A percentile compares a stretch with the other conserved stretches of the same genome.
Conservation (phyloP, 768 basidiomycete genomes). For the Amanita pallidorosea region DNA sequence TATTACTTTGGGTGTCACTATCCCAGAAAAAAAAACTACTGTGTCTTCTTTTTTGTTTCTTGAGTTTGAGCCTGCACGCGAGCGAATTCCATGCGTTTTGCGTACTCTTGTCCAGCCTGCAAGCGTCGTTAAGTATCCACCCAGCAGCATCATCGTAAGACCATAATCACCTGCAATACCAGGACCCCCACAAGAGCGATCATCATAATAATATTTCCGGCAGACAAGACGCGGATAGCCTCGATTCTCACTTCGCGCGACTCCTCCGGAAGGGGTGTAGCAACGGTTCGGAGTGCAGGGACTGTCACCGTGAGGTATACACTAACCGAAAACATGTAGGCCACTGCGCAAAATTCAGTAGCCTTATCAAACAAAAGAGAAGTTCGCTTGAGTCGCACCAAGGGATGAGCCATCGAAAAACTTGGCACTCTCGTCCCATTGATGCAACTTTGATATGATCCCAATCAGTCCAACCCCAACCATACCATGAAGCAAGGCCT, state of each 20-base stretch:
- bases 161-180: constrained; percentile 52
- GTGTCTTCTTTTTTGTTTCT: constrained; percentile 29
- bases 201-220: constrained; percentile 80
- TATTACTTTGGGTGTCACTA: not conserved
- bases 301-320: constrained; percentile 81
- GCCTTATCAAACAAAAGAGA: not conserved
- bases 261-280: constrained; percentile 44
- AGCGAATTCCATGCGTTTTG: constrained; percentile 50
- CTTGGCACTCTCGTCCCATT: constrained; percentile 88
- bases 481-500: constrained; percentile 86
- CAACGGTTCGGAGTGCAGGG: constrained; percentile 68
- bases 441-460: constrained; percentile 68
- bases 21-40: constrained; percentile 11
- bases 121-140: constrained; percentile 1
- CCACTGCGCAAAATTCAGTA: constrained; percentile 29
- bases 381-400: constrained; percentile 42
- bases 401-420: constrained; percentile 90
- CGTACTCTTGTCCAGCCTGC: constrained; percentile 83
- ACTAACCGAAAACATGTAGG: constrained; percentile 64
- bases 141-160: not conserved
- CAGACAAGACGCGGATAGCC: constrained; percentile 72
- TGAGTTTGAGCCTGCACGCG: constrained; percentile 24
- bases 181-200: constrained; percentile 56
- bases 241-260: constrained; percentile 59
- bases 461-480: constrained; percentile 69